Conservation (phyloP, 2,329 filamentous ascomycete species). For the Parafenestella ontariensis region DNA sequence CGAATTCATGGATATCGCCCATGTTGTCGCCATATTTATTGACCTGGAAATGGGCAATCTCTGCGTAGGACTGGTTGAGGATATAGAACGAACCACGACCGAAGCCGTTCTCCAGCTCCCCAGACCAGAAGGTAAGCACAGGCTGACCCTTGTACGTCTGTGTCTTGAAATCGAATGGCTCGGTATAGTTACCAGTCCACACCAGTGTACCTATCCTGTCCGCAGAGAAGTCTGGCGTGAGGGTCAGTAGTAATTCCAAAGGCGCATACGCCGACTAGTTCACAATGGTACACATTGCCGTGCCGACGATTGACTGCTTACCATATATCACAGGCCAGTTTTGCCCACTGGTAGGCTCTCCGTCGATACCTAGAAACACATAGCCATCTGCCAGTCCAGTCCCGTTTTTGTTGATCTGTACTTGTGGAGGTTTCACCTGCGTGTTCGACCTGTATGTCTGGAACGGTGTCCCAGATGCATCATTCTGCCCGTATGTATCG, state of each 20-base stretch:
- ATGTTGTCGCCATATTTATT: conserved; percentile 14
- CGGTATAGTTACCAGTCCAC: conserved; percentile 26
- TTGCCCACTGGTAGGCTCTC: conserved; percentile 23
- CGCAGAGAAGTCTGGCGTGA: conserved; percentile 14
- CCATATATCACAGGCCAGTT: conserved; percentile 26
- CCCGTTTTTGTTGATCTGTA: conserved; percentile 22
- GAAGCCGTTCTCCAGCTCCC: conserved; percentile 17
- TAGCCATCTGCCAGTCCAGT: conserved; percentile 16
- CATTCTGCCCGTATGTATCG: conserved; percentile 16
- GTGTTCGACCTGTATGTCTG: conserved; percentile 25
- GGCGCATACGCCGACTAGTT: not conserved
- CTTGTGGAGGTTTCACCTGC: conserved; percentile 19
- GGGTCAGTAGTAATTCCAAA: not conserved
- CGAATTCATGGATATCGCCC: conserved; percentile 55
- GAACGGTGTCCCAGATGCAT: conserved; percentile 18
- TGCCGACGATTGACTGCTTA: not conserved
- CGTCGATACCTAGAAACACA: conserved; percentile 24
- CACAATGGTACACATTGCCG: not conserved
- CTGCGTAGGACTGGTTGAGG: conserved; percentile 25
- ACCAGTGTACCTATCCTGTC: conserved; percentile 25
- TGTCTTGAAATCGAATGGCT: conserved; percentile 28
- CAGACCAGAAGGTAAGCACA: conserved; percentile 28
- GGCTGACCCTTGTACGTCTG: conserved; percentile 30
- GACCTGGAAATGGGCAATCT: conserved; percentile 22
- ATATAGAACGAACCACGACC: conserved; percentile 20